Evolutionary conservation across 108 stramenopile species (phyloP).

Genomic region (Nitzschia sp.): DNA sequence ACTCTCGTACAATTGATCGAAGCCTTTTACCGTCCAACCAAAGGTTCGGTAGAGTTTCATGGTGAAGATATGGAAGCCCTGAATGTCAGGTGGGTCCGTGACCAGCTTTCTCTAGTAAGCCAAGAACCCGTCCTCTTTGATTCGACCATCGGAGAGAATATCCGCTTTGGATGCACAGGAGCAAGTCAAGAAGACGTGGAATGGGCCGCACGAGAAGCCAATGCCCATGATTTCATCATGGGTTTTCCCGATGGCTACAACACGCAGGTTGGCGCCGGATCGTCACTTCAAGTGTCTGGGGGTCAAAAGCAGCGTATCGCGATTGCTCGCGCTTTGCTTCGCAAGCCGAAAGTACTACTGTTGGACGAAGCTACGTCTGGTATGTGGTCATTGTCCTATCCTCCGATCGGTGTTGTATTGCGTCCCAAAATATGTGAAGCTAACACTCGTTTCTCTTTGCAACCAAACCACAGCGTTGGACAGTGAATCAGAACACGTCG

Average conservation of each 20-base stretch:
- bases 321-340: conserved; percentile 73
- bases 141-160: conserved; percentile 77
- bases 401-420: too few relatives aligned
- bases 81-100: conserved; percentile 71
- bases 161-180: conserved; percentile 60
- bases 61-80: conserved; percentile 69
- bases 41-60: conserved; percentile 60
- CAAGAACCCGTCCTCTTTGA: conserved; percentile 85
- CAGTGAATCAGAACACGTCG: conserved; percentile 69
- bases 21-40: conserved; percentile 69
- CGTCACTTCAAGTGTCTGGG: conserved; percentile 31
- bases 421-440: background rate
- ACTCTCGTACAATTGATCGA: conserved; percentile 43
- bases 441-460: background rate
- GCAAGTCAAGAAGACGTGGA: conserved; percentile 52
- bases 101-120: conserved; percentile 37
- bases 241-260: conserved; percentile 67
- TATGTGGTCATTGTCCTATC: conserved; percentile 7
- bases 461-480: conserved; percentile 71
- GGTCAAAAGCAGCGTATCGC: conserved; percentile 85
- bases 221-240: conserved; percentile 75
- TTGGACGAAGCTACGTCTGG: conserved; percentile 63
- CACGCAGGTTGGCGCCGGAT: conserved; percentile 31
- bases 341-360: conserved; percentile 48
- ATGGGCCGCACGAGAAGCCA: conserved; percentile 75